These are phyloP conservation scores for Aurantiochytrium sp. DNA, from an alignment of 108 stramenopile species.

Conservation along the genomic window DNA sequence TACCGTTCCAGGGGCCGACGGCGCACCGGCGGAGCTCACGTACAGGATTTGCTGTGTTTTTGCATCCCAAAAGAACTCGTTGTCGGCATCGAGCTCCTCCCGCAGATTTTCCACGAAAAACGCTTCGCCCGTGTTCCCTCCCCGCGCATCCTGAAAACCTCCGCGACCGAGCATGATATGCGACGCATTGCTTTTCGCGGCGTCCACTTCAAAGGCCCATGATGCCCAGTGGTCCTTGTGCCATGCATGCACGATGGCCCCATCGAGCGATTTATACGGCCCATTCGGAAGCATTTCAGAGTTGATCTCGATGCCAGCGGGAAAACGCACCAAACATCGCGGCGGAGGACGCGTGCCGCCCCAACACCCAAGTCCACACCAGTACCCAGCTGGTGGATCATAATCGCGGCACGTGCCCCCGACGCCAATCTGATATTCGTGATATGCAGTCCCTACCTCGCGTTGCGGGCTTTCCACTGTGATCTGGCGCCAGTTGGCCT, in stretches of 20 bases:
- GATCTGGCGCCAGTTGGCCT: neutral
- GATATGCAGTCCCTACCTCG: neutral
- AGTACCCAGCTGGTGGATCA: neutral
- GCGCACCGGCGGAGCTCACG: neutral
- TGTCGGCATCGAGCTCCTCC: slow-evolving; percentile 24
- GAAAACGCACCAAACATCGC: neutral
- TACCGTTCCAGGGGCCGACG: neutral
- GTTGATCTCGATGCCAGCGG: neutral
- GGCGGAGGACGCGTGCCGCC: neutral
- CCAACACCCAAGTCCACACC: neutral
- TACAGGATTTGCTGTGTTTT: neutral
- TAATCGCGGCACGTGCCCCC: neutral
- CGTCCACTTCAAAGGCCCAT: slow-evolving; percentile 6
- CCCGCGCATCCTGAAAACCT: slow-evolving; percentile 14
- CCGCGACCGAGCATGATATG: neutral
- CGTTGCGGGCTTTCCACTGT: neutral
- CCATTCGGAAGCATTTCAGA: neutral
- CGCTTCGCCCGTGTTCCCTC: neutral
- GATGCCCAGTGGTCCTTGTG: neutral
- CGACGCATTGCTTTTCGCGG: neutral
- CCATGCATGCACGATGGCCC: neutral
- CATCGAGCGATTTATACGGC: neutral
- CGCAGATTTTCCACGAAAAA: slow-evolving; percentile 23
- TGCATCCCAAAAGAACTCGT: slow-evolving; percentile 27
- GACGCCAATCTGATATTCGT: neutral